Evolutionary conservation across 2,329 filamentous ascomycete species (phyloP).

Genomic region (Hirsutella thompsonii): DNA sequence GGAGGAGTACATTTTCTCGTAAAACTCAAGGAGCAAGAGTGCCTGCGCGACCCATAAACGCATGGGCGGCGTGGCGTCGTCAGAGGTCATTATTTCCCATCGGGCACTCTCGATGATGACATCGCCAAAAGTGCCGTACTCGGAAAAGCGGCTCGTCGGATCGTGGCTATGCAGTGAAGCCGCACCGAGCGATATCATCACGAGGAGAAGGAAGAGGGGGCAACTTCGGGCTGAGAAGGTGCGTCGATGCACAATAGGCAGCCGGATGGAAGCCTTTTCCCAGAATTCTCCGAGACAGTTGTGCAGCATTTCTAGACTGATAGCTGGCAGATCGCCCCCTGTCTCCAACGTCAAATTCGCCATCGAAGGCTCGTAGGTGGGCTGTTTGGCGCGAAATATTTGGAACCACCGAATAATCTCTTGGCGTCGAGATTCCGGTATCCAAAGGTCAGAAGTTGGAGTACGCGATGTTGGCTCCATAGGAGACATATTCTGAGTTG

Average conservation of each 20-base stretch:
- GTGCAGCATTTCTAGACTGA: constrained; percentile 72
- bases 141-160: constrained; percentile 36
- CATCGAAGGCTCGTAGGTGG: constrained; percentile 22
- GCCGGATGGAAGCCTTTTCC: constrained; percentile 71
- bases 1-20: constrained; percentile 86
- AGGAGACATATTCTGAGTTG: constrained; percentile 32
- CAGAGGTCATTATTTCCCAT: constrained; percentile 73
- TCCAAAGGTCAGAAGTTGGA: constrained; percentile 27
- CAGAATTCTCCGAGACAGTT: constrained; percentile 80
- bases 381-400: constrained; percentile 29
- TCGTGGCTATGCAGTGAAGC: constrained; percentile 57
- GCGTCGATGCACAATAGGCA: constrained; percentile 79
- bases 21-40: constrained; percentile 70
- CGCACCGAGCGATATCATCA: constrained; percentile 76
- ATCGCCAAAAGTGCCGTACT: constrained; percentile 35
- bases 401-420: constrained; percentile 31
- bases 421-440: constrained; percentile 29
- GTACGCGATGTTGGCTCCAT: constrained; percentile 27
- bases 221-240: constrained; percentile 76
- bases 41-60: constrained; percentile 84
- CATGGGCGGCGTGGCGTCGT: constrained; percentile 71
- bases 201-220: constrained; percentile 61
- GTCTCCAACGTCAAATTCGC: constrained; percentile 23
- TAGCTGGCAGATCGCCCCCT: constrained; percentile 28
- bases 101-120: constrained; percentile 60